Conservation (phyloP, 1,284 basidiomycete genomes). For the Calocybe gambosa region DNA sequence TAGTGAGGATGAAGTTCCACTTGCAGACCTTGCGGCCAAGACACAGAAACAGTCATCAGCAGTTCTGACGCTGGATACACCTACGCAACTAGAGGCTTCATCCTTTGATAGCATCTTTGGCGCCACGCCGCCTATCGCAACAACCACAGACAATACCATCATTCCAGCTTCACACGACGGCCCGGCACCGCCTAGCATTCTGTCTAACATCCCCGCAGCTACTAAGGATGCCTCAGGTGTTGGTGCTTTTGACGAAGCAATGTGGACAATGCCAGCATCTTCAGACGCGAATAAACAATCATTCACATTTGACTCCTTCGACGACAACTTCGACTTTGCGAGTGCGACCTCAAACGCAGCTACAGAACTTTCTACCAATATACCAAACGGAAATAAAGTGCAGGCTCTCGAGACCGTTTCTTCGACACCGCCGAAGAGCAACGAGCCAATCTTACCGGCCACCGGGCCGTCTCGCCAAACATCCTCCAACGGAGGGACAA, state of each 20-base stretch:
- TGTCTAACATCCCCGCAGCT: constrained; percentile 11
- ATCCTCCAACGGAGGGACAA: background rate
- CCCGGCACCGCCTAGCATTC: background rate
- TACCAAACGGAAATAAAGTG: constrained; percentile 17
- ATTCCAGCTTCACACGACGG: background rate
- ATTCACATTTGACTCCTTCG: constrained; percentile 72
- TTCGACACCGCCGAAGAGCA: constrained; percentile 9
- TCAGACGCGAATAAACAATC: constrained; percentile 33
- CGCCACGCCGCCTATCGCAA: constrained; percentile 23
- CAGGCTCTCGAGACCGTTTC: constrained; percentile 41
- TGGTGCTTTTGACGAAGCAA: constrained; percentile 69
- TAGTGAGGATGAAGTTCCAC: constrained; percentile 43
- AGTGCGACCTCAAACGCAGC: constrained; percentile 29
- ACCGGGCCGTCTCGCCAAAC: constrained; percentile 10
- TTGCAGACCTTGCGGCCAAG: constrained; percentile 28
- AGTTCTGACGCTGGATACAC: constrained; percentile 19
- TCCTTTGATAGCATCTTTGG: constrained; percentile 67
- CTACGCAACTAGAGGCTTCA: constrained; percentile 19
- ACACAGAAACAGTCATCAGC: constrained; percentile 17
- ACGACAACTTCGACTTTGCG: constrained; percentile 83
- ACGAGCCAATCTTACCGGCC: constrained; percentile 14
- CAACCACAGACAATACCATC: background rate
- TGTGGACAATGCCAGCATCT: constrained; percentile 46
- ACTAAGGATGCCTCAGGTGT: constrained; percentile 34
- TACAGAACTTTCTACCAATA: constrained; percentile 20